Evolutionary conservation across 2,329 filamentous ascomycete genomes (phyloP).

Genomic region (Aureobasidium sp.): DNA sequence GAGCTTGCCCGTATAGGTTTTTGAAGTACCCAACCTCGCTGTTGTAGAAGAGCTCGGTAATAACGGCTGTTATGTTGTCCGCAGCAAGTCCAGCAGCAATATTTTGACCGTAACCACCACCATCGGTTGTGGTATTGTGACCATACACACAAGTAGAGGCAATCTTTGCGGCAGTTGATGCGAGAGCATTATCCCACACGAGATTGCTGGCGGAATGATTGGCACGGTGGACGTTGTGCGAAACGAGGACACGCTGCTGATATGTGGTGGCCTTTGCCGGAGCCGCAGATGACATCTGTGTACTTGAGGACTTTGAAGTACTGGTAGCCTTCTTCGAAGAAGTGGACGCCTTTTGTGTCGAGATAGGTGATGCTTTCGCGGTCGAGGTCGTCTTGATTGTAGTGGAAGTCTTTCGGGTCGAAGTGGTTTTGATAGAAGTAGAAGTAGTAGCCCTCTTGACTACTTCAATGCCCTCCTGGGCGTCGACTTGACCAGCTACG

Average conservation of each 20-base stretch:
- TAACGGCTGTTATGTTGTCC: slow-evolving; percentile 54
- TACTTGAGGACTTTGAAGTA: background rate
- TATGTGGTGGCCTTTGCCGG: slow-evolving; percentile 19
- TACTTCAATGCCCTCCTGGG: background rate
- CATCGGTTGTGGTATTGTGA: slow-evolving; percentile 61
- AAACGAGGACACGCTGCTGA: slow-evolving; percentile 46
- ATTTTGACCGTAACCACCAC: slow-evolving; percentile 79
- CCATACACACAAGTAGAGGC: slow-evolving; percentile 62
- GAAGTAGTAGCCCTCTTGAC: background rate
- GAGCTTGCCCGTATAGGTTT: slow-evolving; percentile 48
- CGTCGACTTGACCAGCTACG: background rate
- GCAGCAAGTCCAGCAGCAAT: slow-evolving; percentile 60
- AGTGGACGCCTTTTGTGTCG: background rate
- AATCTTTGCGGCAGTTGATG: slow-evolving; percentile 53
- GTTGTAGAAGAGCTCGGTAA: slow-evolving; percentile 86
- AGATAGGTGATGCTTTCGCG: background rate
- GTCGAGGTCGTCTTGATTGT: background rate
- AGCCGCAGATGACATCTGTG: background rate
- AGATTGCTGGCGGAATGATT: slow-evolving; percentile 70
- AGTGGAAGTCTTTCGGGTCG: background rate
- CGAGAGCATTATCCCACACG: slow-evolving; percentile 57
- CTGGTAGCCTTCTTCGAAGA: background rate
- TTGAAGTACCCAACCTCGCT: slow-evolving; percentile 56
- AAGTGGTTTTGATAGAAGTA: background rate
- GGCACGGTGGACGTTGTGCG: slow-evolving; percentile 79